Base-by-base conservation (phyloP, 352 stramenopile species). In the Phytophthora colocasiae region DNA sequence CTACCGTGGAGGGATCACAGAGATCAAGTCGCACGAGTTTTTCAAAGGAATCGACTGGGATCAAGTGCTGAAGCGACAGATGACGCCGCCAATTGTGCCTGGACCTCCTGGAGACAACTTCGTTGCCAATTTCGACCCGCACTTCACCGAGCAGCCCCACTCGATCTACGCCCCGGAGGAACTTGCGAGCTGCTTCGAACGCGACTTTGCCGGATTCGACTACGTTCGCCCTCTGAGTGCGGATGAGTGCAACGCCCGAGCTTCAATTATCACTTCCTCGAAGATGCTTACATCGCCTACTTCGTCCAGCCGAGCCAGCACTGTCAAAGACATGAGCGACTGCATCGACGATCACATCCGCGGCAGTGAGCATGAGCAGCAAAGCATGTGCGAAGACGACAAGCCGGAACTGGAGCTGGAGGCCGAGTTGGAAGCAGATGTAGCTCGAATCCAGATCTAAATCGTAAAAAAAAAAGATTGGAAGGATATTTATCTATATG, bases 91-190 rank as follows among this genome's bases (percentile, higher is more conserved):
- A 12, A 58, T 96, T 6, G 58, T 94, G 14, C 87, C 87, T 0
- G 66, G 74, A 5, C 81, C 79, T 6, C 69, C 86, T 12, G 85
- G 85, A 24, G 85, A 95, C 3, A 80, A 81, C 55, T 64, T 92
- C 8, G 87, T 95, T 19, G 87, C 78, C 63, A 96, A 96, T 64
- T 96, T 96, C 55, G 89, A 96, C 41, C 78, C 81, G 29, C 86
- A 95, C 38, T 96, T 94, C 60, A 96, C 88, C 0, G 83, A 91
- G 44, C 85, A 94, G 58, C 83, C 88, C 34, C 88, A 96, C 56
- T 66, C 88, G 36, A 89, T 96, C 24, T 91, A 94, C 69, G 81
- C 90, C 11, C 79, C 83, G 0, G 78, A 91, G 10, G 85, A 91
- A 34, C 63, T 91, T 26, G 73, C 75, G 17, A 83, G 76, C 12